A percentile compares a stretch with the other conserved stretches of the same genome.
Conservation (phyloP, 2,329 filamentous ascomycete species). For the Sarocladium oryzae region DNA sequence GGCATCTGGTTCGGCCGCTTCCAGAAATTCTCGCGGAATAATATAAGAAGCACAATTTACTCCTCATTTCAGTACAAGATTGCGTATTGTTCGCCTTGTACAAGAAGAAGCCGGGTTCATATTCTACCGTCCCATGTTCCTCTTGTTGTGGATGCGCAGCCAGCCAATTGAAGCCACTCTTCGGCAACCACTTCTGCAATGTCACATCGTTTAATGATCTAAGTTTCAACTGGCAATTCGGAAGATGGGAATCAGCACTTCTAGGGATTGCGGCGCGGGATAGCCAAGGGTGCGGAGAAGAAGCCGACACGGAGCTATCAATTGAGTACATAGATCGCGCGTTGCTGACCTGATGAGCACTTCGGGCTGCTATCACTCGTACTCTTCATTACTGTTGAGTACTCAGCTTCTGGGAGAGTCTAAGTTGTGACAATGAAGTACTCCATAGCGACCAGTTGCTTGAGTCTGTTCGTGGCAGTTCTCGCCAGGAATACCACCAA, state of each 20-base stretch:
- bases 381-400: too few relatives aligned
- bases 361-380: too few relatives aligned
- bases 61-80: not conserved
- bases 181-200: not conserved
- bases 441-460: not conserved
- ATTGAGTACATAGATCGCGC: not conserved
- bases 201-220: not conserved
- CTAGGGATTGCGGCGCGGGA: not conserved
- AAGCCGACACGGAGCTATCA: not conserved
- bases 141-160: not conserved
- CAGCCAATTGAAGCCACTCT: not conserved
- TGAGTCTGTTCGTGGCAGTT: conserved; percentile 16
- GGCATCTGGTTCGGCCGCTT: conserved; percentile 1
- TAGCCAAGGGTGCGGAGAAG: not conserved
- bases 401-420: not conserved
- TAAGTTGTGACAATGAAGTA: not conserved
- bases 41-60: not conserved
- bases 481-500: conserved; percentile 19
- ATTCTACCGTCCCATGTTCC: not conserved
- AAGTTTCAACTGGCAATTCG: not conserved
- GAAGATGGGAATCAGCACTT: not conserved
- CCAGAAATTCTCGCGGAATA: not conserved
- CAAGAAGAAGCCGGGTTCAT: conserved; percentile 5
- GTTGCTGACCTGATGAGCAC: too few relatives aligned
- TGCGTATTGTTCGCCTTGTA: not conserved